Percentiles rank a stretch among this genome's conserved stretches.
phyloP scores from a whole-genome alignment of 1,284 basidiomycete genomes.

The Marasmius tenuissimus region DNA sequence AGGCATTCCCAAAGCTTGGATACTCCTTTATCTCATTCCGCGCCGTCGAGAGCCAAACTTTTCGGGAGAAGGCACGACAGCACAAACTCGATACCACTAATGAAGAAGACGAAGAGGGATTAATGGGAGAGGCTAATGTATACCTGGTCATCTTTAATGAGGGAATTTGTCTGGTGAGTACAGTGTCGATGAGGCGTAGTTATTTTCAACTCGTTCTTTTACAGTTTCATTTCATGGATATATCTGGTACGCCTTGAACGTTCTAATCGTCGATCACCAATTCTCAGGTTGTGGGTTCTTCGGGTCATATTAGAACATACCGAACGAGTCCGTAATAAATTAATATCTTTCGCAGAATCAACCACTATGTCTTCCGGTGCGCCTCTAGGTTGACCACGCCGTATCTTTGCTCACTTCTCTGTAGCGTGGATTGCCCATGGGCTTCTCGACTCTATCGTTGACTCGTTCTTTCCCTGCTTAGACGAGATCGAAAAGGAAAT shows the following conservation, averaged over 20 bases:
- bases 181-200: background rate
- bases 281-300: constrained; percentile 3
- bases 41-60: constrained; percentile 68
- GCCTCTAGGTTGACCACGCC: constrained; percentile 16
- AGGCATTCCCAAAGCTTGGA: constrained; percentile 85
- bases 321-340: constrained; percentile 74
- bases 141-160: constrained; percentile 91
- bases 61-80: constrained; percentile 38
- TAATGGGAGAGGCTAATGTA: constrained; percentile 79
- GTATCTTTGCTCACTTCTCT: background rate
- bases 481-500: constrained; percentile 85
- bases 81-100: constrained; percentile 18
- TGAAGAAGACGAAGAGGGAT: constrained; percentile 39
- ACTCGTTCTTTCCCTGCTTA: constrained; percentile 90
- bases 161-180: constrained; percentile 83
- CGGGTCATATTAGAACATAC: constrained; percentile 63
- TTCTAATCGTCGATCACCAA: background rate
- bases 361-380: constrained; percentile 70
- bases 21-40: constrained; percentile 94
- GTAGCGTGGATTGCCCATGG: constrained; percentile 95
- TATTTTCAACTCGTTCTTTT: background rate
- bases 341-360: constrained; percentile 58
- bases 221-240: constrained; percentile 92
- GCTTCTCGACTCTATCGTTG: constrained; percentile 91
- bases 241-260: constrained; percentile 51